Evolutionary conservation across 2,329 filamentous ascomycete species (phyloP).

Genomic region (Mollisia scopiformis): DNA sequence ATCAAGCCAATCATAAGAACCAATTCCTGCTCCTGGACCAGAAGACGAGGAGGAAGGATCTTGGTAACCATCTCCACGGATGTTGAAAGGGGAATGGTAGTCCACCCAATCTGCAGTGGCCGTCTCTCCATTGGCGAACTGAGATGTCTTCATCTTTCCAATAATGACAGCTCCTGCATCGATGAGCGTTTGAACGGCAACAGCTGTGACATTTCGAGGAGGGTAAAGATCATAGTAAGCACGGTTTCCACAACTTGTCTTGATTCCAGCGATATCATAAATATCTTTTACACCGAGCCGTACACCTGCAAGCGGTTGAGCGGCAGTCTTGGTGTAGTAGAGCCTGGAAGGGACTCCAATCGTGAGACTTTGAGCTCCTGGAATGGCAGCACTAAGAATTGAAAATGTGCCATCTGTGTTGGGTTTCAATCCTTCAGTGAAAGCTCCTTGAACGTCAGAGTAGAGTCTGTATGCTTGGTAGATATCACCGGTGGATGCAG

Average conservation of each 20-base stretch:
- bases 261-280: constrained; percentile 58
- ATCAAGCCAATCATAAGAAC: constrained; percentile 51
- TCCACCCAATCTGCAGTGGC: constrained; percentile 55
- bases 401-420: constrained; percentile 42
- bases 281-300: constrained; percentile 67
- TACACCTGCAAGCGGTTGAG: constrained; percentile 62
- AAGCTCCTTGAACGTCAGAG: constrained; percentile 51
- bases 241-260: constrained; percentile 59
- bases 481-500: constrained; percentile 43
- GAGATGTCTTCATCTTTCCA: constrained; percentile 55
- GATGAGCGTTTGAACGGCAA: constrained; percentile 57
- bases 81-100: constrained; percentile 43
- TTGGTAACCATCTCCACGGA: constrained; percentile 51
- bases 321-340: constrained; percentile 54
- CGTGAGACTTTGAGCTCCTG: constrained; percentile 44
- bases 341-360: constrained; percentile 62
- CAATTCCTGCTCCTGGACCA: constrained; percentile 47
- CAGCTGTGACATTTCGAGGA: constrained; percentile 47
- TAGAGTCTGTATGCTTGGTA: constrained; percentile 53
- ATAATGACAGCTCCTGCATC: constrained; percentile 61
- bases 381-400: constrained; percentile 46
- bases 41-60: constrained; percentile 50
- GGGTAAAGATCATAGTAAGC: constrained; percentile 59
- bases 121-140: constrained; percentile 44
- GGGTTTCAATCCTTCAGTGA: constrained; percentile 48